These are phyloP conservation scores for Penicillium glabrum DNA, from an alignment of 2,329 filamentous ascomycete genomes.

Conservation along the genomic window DNA sequence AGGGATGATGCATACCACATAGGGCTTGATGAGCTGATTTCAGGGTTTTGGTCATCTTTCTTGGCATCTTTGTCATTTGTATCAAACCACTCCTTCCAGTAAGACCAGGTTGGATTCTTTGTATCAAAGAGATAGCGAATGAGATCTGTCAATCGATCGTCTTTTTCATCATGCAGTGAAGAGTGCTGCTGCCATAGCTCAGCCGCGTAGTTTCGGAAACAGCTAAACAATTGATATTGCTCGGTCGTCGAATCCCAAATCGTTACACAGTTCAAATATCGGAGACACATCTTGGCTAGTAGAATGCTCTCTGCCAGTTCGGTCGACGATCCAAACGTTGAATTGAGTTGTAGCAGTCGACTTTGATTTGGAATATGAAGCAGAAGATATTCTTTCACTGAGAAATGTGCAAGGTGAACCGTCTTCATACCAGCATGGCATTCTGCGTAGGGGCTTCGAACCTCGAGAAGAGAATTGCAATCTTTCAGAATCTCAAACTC, in stretches of 20 bases:
- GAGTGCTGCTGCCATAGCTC: slow-evolving; percentile 2
- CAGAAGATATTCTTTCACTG: slow-evolving; percentile 8
- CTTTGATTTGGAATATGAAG: background rate
- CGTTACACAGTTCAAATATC: background rate
- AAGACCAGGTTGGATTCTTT: background rate
- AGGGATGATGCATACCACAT: background rate
- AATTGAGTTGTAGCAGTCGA: background rate
- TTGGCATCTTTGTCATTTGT: background rate
- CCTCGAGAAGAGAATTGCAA: slow-evolving; percentile 6
- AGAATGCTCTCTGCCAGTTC: background rate
- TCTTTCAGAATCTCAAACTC: background rate
- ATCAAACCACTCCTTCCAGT: slow-evolving; percentile 5
- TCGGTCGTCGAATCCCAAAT: background rate
- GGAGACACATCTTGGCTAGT: slow-evolving; percentile 1
- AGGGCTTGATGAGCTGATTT: background rate
- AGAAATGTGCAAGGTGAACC: slow-evolving; percentile 9
- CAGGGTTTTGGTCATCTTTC: no score
- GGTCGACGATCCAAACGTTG: background rate
- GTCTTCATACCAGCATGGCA: background rate
- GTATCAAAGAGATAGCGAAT: slow-evolving; percentile 2
- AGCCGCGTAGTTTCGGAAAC: slow-evolving; percentile 2
- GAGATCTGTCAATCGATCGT: background rate
- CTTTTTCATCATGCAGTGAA: background rate
- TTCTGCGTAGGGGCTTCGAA: background rate
- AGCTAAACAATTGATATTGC: background rate